These are phyloP conservation scores for Lentinula sp. DNA, from an alignment of 768 basidiomycete species.

Conservation along the genomic window DNA sequence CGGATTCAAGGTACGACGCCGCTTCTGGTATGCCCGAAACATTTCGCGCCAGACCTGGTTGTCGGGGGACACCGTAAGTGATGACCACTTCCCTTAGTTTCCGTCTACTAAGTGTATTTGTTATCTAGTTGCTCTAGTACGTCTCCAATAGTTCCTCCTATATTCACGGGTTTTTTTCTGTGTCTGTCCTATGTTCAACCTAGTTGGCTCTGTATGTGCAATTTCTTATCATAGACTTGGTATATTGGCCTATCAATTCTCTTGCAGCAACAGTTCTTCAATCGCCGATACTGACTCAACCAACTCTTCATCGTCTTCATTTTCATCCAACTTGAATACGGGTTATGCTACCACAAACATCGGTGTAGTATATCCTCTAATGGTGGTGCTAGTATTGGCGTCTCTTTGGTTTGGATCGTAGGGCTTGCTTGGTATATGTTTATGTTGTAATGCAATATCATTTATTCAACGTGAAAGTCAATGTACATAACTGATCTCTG, in stretches of 20 bases:
- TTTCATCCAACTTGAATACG: neutral
- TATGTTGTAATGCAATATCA: too few species aligned
- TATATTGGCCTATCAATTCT: neutral
- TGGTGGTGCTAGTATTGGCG: neutral
- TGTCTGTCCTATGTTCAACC: neutral
- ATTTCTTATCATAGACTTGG: neutral
- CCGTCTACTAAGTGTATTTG: neutral
- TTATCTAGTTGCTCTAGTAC: neutral
- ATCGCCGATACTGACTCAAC: neutral
- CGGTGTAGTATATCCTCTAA: neutral
- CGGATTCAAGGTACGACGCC: slow-evolving; percentile 37
- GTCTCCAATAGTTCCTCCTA: neutral
- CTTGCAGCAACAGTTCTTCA: neutral
- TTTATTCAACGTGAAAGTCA: too few species aligned
- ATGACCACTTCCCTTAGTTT: too few species aligned
- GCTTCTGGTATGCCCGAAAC: slow-evolving; percentile 23
- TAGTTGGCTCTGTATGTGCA: neutral
- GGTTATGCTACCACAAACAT: neutral
- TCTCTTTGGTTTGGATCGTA: neutral
- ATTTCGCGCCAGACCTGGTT: slow-evolving; percentile 36
- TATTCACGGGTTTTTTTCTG: neutral
- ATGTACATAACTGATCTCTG: too few species aligned
- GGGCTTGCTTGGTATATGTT: neutral
- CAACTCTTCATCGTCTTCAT: neutral
- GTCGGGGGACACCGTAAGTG: slow-evolving; percentile 27